Conservation (phyloP, 2,329 filamentous ascomycete species). For the Neocucurbitaria cava region DNA sequence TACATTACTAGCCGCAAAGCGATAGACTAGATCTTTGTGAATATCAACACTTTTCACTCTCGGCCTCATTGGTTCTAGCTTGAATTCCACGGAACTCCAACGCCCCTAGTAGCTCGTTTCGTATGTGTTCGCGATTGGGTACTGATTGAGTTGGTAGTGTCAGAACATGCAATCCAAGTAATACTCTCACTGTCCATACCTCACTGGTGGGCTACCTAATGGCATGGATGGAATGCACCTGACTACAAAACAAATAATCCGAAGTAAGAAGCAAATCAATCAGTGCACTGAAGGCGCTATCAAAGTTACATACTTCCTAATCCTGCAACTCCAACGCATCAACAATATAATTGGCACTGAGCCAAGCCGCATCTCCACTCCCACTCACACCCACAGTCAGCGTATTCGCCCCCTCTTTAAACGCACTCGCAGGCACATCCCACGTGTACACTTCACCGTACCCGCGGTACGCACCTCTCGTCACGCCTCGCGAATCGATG, state of each 20-base stretch:
- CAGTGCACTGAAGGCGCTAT: too few species aligned
- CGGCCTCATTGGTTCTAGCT: too few species aligned
- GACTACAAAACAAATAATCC: too few species aligned
- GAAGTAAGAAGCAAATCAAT: too few species aligned
- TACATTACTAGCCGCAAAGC: conserved; percentile 3
- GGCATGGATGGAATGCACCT: too few species aligned
- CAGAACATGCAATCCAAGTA: too few species aligned
- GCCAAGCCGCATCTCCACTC: conserved; percentile 26
- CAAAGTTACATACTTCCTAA: conserved; percentile 8
- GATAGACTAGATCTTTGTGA: conserved; percentile 10
- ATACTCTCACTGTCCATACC: too few species aligned
- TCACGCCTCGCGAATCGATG: conserved; percentile 30
- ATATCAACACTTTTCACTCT: neutral
- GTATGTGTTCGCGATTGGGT: too few species aligned
- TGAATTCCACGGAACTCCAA: too few species aligned
- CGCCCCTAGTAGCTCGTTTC: too few species aligned
- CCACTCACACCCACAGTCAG: conserved; percentile 28
- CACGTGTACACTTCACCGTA: conserved; percentile 31
- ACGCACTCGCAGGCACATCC: conserved; percentile 28
- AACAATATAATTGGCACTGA: conserved; percentile 33
- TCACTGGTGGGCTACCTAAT: too few species aligned
- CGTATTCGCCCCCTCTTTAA: conserved; percentile 25
- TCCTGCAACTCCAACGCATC: conserved; percentile 33
- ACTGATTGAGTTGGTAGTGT: too few species aligned
- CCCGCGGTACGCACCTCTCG: conserved; percentile 31